These are phyloP conservation scores for Naganishia friedmannii DNA, from an alignment of 768 basidiomycete species.

Conservation along the genomic window DNA sequence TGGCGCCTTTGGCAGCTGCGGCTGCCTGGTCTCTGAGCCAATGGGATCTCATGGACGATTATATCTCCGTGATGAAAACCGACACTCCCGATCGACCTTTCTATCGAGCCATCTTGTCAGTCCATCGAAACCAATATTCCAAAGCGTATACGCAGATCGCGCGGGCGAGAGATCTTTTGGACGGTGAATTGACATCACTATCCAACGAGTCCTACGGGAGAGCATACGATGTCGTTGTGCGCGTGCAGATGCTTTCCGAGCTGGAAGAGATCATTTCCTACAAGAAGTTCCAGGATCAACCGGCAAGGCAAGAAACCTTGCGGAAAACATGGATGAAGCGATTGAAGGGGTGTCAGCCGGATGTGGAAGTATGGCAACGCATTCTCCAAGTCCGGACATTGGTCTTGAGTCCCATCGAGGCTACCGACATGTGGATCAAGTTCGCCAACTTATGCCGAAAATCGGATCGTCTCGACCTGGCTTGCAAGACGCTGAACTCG, in stretches of 20 bases:
- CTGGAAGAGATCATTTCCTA: constrained; percentile 95
- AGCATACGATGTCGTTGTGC: constrained; percentile 93
- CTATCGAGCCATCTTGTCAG: constrained; percentile 90
- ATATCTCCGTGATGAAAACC: constrained; percentile 84
- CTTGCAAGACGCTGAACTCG: constrained; percentile 94
- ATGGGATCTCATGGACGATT: constrained; percentile 98
- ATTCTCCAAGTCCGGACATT: constrained; percentile 92
- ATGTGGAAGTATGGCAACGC: constrained; percentile 98
- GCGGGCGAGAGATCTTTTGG: constrained; percentile 84
- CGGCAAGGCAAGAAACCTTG: constrained; percentile 84
- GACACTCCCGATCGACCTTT: constrained; percentile 93
- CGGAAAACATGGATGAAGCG: constrained; percentile 97
- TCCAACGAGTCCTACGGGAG: constrained; percentile 96
- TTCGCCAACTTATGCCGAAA: constrained; percentile 97
- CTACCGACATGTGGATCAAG: constrained; percentile 97
- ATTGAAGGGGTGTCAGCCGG: constrained; percentile 94
- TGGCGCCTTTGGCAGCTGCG: constrained; percentile 94
- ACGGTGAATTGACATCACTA: constrained; percentile 84
- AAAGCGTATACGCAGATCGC: constrained; percentile 86
- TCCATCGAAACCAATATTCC: constrained; percentile 93
- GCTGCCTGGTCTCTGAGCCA: constrained; percentile 95
- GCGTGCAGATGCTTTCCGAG: constrained; percentile 97
- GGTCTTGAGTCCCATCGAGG: constrained; percentile 86
- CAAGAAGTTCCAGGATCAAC: constrained; percentile 90
- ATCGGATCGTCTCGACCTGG: constrained; percentile 86